A percentile compares a stretch with the other conserved stretches of the same genome.
phyloP scores from a whole-genome alignment of 2,329 filamentous ascomycete species.

The Nigrograna mackinnonii region DNA sequence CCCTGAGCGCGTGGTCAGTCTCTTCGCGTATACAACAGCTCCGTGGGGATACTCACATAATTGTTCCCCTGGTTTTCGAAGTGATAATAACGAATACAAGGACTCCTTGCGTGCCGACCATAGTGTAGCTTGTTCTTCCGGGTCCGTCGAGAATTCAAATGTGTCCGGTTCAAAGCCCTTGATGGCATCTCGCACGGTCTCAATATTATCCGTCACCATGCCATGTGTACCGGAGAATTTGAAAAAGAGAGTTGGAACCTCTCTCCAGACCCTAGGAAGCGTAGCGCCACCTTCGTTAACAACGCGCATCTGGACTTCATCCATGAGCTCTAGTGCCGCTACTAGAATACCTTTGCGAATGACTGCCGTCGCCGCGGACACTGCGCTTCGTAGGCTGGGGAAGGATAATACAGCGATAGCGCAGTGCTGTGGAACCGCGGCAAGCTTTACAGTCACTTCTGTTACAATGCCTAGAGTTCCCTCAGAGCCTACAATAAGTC shows the following conservation, averaged over 20 bases:
- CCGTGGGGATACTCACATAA: neutral
- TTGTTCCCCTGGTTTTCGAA: neutral
- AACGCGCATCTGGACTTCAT: conserved; percentile 79
- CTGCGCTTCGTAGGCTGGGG: conserved; percentile 67
- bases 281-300: conserved; percentile 64
- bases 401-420: conserved; percentile 76
- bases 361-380: conserved; percentile 75
- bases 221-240: conserved; percentile 66
- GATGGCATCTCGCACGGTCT: conserved; percentile 68
- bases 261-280: conserved; percentile 61
- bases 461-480: conserved; percentile 90
- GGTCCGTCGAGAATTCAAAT: neutral
- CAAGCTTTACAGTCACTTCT: conserved; percentile 83
- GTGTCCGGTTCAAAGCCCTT: conserved; percentile 28
- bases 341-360: conserved; percentile 79
- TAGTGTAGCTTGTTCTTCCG: neutral
- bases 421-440: conserved; percentile 73
- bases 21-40: neutral
- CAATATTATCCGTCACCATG: conserved; percentile 67
- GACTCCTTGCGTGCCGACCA: neutral
- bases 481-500: conserved; percentile 85
- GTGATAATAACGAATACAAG: neutral
- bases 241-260: conserved; percentile 71
- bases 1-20: too few species aligned
- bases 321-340: conserved; percentile 85